These are phyloP conservation scores for Ceratobasidium theobromae DNA, from an alignment of 1,284 basidiomycete species.

Conservation along the genomic window DNA sequence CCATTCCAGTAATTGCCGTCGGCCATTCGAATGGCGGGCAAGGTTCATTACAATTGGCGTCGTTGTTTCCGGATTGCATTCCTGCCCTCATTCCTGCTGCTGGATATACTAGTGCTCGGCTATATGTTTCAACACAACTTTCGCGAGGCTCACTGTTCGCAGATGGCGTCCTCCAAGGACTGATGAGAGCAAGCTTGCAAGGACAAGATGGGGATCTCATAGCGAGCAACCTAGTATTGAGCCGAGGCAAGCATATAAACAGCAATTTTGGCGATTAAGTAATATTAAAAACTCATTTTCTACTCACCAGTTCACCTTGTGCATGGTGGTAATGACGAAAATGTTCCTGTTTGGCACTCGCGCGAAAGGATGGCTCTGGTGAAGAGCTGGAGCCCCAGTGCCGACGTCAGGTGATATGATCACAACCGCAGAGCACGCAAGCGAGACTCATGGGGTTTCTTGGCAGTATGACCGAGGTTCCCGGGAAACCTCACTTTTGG, in stretches of 20 bases:
- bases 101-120: slow-evolving; percentile 32
- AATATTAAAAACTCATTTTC: no score
- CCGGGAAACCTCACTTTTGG: slow-evolving; percentile 35
- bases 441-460: background rate
- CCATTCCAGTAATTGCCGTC: slow-evolving; percentile 59
- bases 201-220: slow-evolving; percentile 35
- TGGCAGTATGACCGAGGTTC: slow-evolving; percentile 34
- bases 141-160: slow-evolving; percentile 32
- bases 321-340: slow-evolving; percentile 35
- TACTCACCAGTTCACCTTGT: slow-evolving; percentile 25
- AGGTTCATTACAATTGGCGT: slow-evolving; percentile 78
- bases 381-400: slow-evolving; percentile 16
- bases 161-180: slow-evolving; percentile 30
- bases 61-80: slow-evolving; percentile 65
- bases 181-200: slow-evolving; percentile 31
- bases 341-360: slow-evolving; percentile 36
- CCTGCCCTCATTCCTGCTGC: slow-evolving; percentile 33
- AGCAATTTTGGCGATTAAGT: background rate
- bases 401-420: slow-evolving; percentile 33
- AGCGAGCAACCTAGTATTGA: slow-evolving; percentile 32
- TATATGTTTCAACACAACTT: slow-evolving; percentile 31
- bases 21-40: slow-evolving; percentile 95
- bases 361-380: slow-evolving; percentile 32
- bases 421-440: background rate
- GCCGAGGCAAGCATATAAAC: background rate